Percentiles rank a stretch among this genome's conserved stretches.
Conservation (phyloP, 495 filamentous ascomycete genomes). For the Tetracladium setigerum region DNA sequence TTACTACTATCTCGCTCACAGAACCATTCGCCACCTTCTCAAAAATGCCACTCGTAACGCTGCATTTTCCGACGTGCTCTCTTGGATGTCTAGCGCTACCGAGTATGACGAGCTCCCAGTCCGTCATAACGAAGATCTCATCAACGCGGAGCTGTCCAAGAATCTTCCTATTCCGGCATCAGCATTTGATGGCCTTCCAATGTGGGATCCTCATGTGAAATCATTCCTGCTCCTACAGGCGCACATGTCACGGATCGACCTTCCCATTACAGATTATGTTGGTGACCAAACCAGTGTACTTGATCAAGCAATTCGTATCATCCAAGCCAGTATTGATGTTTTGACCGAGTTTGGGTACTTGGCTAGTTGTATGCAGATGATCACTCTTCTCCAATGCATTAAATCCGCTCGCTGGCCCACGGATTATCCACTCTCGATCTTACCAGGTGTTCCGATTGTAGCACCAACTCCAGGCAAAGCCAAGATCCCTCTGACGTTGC, state of each 20-base stretch:
- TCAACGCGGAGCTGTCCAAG: conserved; percentile 85
- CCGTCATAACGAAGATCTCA: conserved; percentile 97
- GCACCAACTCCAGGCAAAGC: conserved; percentile 22
- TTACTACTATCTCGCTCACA: conserved; percentile 98
- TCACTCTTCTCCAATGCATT: conserved; percentile 80
- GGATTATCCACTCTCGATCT: conserved; percentile 69
- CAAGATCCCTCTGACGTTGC: conserved; percentile 25
- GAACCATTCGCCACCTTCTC: conserved; percentile 80
- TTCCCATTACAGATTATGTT: conserved; percentile 95
- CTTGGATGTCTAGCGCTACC: conserved; percentile 87
- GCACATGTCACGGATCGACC: conserved; percentile 83
- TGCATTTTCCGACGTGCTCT: conserved; percentile 74
- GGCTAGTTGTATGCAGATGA: conserved; percentile 65
- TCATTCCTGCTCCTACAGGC: conserved; percentile 91
- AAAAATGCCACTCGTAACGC: conserved; percentile 69
- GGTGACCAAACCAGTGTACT: conserved; percentile 80
- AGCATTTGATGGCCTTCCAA: conserved; percentile 54
- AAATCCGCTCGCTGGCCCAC: conserved; percentile 89
- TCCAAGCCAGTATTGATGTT: conserved; percentile 85
- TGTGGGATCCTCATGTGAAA: conserved; percentile 99
- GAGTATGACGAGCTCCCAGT: conserved; percentile 98
- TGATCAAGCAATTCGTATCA: conserved; percentile 93
- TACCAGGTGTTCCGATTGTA: conserved; percentile 60
- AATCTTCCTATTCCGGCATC: conserved; percentile 65
- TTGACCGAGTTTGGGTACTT: conserved; percentile 84